Base-by-base conservation (phyloP, 2,329 filamentous ascomycete species). In the Colletotrichum sp. region DNA sequence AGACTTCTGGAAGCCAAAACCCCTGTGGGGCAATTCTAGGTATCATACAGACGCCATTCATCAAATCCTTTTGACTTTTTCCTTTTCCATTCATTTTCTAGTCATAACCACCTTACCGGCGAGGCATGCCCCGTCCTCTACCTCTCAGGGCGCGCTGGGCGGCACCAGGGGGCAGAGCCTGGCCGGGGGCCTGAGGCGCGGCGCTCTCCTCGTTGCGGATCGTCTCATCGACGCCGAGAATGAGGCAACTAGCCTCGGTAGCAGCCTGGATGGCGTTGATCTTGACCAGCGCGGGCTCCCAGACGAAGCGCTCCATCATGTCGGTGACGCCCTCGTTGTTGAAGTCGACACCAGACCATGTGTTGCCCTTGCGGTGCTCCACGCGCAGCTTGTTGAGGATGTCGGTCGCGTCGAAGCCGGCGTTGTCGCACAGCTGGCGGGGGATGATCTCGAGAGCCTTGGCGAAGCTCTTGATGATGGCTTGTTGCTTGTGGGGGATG, bases 401-500 rank as follows among this genome's bases (percentile, higher is more conserved):
- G 83, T 99, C 97, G 67, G 97, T 99, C 30, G 97, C 96, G 83
- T 99, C 97, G 84, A 99, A 99, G 78, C 97, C 97, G 72, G 97
- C 97, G 83, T 99, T 99, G 88, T 99, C 97, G 88, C 97, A 99
- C 76, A 99, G 90, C 87, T 99, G 97, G 81, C 97, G 94, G 26
- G 97, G 97, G 80, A 99, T 98, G 76, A 99, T 94, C 88, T 99
- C 97, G 71, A 99, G 92, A 2, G 97, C 97, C 89, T 98, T 98
- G 80, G 97, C 97, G 80, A 99, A 99, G 7, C 95, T 94, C 89
- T 99, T 99, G 90, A 99, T 97, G 82, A 99, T 96, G 72, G 95
- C 92, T 87, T 99, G 97, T 85, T 99, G 96, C 90, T 99, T 99
- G 90, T 98, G 92, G 6, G 94, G 92, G 74, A 99, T 93, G 84